Percentiles rank a stretch among this genome's conserved stretches.
Conservation (phyloP, 2,329 filamentous ascomycete genomes). For the Graphiopsis chlorocephala region DNA sequence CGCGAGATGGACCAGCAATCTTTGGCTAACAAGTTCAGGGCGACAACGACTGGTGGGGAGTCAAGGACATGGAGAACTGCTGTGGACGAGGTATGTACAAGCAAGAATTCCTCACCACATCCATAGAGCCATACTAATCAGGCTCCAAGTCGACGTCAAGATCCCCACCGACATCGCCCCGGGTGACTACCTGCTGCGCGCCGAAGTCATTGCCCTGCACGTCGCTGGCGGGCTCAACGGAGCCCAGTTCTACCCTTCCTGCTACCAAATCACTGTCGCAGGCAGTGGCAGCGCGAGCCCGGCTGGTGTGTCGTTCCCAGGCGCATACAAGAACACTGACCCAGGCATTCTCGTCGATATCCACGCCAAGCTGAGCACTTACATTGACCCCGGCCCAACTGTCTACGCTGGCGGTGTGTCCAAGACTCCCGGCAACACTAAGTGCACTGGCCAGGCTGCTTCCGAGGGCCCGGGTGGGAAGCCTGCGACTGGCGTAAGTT, state of each 20-base stretch:
- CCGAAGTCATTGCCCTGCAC: conserved; percentile 55
- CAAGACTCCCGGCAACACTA: conserved; percentile 1
- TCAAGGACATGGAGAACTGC: conserved; percentile 38
- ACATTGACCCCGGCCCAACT: conserved; percentile 20
- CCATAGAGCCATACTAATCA: not conserved
- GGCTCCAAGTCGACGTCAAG: conserved; percentile 24
- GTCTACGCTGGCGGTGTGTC: conserved; percentile 14
- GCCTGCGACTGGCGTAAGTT: conserved; percentile 1
- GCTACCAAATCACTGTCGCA: conserved; percentile 27
- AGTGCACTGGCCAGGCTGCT: conserved; percentile 14
- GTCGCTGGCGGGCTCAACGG: conserved; percentile 47
- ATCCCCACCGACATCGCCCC: conserved; percentile 50
- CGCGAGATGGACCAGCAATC: too few relatives aligned
- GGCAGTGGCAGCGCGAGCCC: conserved; percentile 18
- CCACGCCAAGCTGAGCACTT: conserved; percentile 19
- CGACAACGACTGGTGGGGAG: conserved; percentile 48
- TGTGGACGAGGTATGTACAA: conserved; percentile 31
- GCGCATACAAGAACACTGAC: conserved; percentile 20
- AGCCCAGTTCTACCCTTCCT: conserved; percentile 42
- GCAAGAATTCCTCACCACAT: not conserved
- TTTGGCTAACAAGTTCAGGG: not conserved
- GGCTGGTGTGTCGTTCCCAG: conserved; percentile 18
- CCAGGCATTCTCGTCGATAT: conserved; percentile 23
- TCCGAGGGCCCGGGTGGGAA: conserved; percentile 1
- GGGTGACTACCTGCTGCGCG: conserved; percentile 55